Evolutionary conservation across 192 early-diverging fungal species (phyloP).

Genomic region (Entomortierella parvispora): DNA sequence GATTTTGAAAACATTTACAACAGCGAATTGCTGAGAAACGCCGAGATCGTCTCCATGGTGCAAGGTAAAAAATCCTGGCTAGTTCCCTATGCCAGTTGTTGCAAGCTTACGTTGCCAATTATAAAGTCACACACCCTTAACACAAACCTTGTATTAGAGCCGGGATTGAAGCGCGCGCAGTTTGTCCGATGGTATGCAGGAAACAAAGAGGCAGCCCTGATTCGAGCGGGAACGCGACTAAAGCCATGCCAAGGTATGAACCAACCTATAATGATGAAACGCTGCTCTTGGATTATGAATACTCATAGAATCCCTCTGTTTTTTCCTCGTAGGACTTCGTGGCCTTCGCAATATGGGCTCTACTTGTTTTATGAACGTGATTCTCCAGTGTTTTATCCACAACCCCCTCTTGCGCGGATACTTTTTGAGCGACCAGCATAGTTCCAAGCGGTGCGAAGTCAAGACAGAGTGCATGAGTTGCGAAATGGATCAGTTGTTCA

Average conservation of each 20-base stretch:
- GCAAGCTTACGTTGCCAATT: slow-evolving; percentile 47
- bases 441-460: slow-evolving; percentile 66
- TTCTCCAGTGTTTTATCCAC: slow-evolving; percentile 91
- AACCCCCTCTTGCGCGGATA: slow-evolving; percentile 91
- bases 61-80: slow-evolving; percentile 14
- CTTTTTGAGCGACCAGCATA: slow-evolving; percentile 94
- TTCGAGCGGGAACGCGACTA: slow-evolving; percentile 58
- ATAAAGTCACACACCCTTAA: slow-evolving; percentile 22
- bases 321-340: slow-evolving; percentile 68
- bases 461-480: slow-evolving; percentile 88
- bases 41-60: slow-evolving; percentile 40
- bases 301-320: neutral
- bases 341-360: slow-evolving; percentile 93
- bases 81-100: slow-evolving; percentile 27
- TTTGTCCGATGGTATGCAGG: slow-evolving; percentile 69
- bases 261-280: neutral
- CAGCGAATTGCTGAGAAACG: slow-evolving; percentile 27
- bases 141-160: slow-evolving; percentile 43
- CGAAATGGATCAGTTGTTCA: slow-evolving; percentile 87
- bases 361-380: slow-evolving; percentile 96
- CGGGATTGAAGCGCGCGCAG: slow-evolving; percentile 55
- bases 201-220: slow-evolving; percentile 60
- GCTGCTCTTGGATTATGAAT: no score
- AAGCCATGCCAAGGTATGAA: slow-evolving; percentile 61
- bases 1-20: slow-evolving; percentile 65